Evolutionary conservation across 257 asterid genomes (phyloP).

Genomic region (Cruciata laevipes): DNA sequence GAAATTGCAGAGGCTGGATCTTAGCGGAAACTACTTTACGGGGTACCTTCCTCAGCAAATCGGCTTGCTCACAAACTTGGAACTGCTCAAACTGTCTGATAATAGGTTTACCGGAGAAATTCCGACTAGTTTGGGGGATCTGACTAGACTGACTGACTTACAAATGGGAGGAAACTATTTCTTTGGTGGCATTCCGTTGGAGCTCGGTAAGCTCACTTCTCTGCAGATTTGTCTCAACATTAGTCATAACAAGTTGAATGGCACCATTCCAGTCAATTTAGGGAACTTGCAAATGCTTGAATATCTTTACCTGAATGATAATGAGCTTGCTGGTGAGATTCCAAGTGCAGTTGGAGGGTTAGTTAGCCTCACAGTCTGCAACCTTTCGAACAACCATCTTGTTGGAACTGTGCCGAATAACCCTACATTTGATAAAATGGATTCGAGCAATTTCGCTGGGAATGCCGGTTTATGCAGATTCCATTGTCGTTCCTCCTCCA

Average conservation of each 20-base stretch:
- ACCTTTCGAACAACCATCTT: constrained; percentile 68
- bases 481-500: constrained; percentile 33
- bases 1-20: constrained; percentile 82
- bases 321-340: constrained; percentile 69
- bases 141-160: constrained; percentile 58
- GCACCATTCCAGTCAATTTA: constrained; percentile 50
- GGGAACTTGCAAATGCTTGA: constrained; percentile 83
- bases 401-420: constrained; percentile 68
- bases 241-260: constrained; percentile 60
- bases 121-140: constrained; percentile 61
- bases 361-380: constrained; percentile 64
- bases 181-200: constrained; percentile 57
- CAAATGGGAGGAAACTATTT: constrained; percentile 80
- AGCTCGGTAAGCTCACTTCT: constrained; percentile 59
- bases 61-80: constrained; percentile 68
- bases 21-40: constrained; percentile 54
- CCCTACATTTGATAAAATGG: constrained; percentile 59
- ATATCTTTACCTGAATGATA: constrained; percentile 60
- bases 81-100: constrained; percentile 65
- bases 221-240: constrained; percentile 77
- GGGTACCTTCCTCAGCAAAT: constrained; percentile 52
- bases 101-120: constrained; percentile 49
- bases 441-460: constrained; percentile 59
- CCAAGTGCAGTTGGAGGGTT: constrained; percentile 63
- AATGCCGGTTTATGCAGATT: constrained; percentile 46